A percentile compares a stretch with the other conserved stretches of the same genome.
phyloP scores from a whole-genome alignment of 768 basidiomycete species.

The Pleurotus platypus region DNA sequence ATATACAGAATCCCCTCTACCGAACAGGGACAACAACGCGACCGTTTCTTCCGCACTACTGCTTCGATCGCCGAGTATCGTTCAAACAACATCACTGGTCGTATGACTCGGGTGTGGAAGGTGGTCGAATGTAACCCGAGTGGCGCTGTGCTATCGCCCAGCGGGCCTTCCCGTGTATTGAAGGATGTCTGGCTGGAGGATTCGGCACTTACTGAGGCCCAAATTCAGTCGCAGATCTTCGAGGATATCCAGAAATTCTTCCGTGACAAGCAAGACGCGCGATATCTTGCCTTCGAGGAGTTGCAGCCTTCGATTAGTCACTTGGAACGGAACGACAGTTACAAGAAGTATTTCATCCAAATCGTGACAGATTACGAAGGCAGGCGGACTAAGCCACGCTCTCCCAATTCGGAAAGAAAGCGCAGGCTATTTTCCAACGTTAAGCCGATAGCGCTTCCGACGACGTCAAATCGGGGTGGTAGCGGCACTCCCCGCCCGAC shows the following conservation, averaged over 20 bases:
- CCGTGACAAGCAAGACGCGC: background rate
- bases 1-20: too few relatives aligned
- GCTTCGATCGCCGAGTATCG: too few relatives aligned
- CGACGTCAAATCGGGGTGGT: background rate
- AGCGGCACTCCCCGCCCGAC: too few relatives aligned
- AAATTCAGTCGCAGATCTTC: conserved; percentile 15
- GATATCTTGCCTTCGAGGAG: background rate
- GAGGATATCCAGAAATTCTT: background rate
- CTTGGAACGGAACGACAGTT: background rate
- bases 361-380: background rate
- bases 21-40: background rate
- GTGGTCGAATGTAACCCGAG: conserved; percentile 3
- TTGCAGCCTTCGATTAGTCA: background rate
- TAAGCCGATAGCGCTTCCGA: background rate
- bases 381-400: background rate
- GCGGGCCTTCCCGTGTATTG: conserved; percentile 1
- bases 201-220: conserved; percentile 6
- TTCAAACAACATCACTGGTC: too few relatives aligned
- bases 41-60: background rate
- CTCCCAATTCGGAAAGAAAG: background rate
- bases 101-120: background rate
- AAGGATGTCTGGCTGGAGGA: conserved; percentile 18
- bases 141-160: background rate
- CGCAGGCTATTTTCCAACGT: background rate
- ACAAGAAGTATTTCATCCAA: background rate